Conservation (phyloP, 2,329 filamentous ascomycete species). For the Arachnopeziza araneosa region DNA sequence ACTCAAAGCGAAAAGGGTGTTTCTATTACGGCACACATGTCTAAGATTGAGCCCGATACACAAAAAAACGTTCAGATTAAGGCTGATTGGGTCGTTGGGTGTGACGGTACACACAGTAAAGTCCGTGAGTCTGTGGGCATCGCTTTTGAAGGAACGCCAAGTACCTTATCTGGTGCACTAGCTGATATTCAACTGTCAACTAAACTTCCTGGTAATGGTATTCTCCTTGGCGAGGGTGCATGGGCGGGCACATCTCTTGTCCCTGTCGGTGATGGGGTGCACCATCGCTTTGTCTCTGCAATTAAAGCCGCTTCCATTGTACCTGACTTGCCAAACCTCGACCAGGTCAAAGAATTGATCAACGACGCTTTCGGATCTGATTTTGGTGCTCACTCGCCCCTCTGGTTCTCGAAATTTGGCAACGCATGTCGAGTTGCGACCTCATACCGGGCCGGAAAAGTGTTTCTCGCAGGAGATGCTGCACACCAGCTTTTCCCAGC, state of each 20-base stretch:
- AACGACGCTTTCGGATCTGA: slow-evolving; percentile 14
- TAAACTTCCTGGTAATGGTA: slow-evolving; percentile 15
- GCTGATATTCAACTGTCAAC: slow-evolving; percentile 34
- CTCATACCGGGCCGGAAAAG: slow-evolving; percentile 33
- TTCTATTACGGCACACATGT: too few species aligned
- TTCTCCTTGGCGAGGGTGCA: slow-evolving; percentile 24
- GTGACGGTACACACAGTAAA: slow-evolving; percentile 46
- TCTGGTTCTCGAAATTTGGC: slow-evolving; percentile 41
- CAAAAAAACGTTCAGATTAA: slow-evolving; percentile 22
- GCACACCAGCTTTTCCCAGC: slow-evolving; percentile 57
- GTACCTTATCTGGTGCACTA: slow-evolving; percentile 40
- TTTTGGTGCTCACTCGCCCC: slow-evolving; percentile 30
- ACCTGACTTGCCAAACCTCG: slow-evolving; percentile 9
- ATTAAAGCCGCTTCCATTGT: slow-evolving; percentile 13
- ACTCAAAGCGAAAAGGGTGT: slow-evolving; percentile 19
- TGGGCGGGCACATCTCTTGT: slow-evolving; percentile 24
- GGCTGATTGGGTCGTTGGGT: slow-evolving; percentile 42
- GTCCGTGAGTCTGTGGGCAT: slow-evolving; percentile 38
- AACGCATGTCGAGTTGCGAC: slow-evolving; percentile 39
- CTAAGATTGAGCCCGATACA: too few species aligned
- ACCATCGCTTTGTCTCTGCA: slow-evolving; percentile 26
- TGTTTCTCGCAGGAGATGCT: slow-evolving; percentile 52
- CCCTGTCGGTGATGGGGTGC: slow-evolving; percentile 24
- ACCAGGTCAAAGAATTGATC: too few species aligned
- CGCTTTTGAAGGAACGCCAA: slow-evolving; percentile 37